These are phyloP conservation scores for Cyberlindnera lachancei DNA, from an alignment of 805 yeast species.

Conservation along the genomic window DNA sequence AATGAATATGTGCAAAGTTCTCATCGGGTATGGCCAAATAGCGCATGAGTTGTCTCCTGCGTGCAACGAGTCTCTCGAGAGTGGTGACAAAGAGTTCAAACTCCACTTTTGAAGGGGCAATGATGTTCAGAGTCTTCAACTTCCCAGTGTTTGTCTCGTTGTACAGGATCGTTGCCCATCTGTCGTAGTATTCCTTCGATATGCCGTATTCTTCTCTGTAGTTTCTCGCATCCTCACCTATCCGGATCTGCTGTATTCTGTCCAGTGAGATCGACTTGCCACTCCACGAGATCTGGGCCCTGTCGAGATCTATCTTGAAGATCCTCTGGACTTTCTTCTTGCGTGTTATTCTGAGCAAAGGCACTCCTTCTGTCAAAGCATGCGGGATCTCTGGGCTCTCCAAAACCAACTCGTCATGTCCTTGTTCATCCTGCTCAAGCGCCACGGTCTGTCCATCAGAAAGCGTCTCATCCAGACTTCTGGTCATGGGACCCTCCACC, in stretches of 20 bases:
- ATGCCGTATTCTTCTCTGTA: constrained; percentile 82
- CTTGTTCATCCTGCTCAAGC: constrained; percentile 3
- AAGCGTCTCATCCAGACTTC: constrained; percentile 3
- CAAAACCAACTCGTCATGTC: constrained; percentile 7
- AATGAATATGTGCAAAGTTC: constrained; percentile 55
- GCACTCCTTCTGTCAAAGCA: constrained; percentile 49
- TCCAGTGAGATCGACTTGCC: constrained; percentile 45
- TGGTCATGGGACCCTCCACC: constrained; percentile 1
- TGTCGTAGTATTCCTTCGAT: constrained; percentile 50
- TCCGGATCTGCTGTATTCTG: constrained; percentile 52
- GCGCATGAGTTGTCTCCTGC: constrained; percentile 54
- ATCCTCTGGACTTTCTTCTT: constrained; percentile 54
- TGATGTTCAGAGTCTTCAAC: constrained; percentile 71
- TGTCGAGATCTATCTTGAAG: constrained; percentile 47
- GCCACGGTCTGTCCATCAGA: constrained; percentile 1
- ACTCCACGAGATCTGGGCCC: constrained; percentile 54
- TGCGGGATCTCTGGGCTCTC: constrained; percentile 35
- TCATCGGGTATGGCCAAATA: constrained; percentile 58
- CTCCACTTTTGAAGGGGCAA: constrained; percentile 48
- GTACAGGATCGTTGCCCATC: constrained; percentile 82
- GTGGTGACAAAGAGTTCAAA: constrained; percentile 50
- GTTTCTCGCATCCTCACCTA: constrained; percentile 68
- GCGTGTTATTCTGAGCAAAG: constrained; percentile 61
- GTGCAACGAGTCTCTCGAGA: constrained; percentile 44
- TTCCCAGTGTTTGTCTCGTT: constrained; percentile 50